Evolutionary conservation across 169 alveolate species (phyloP).

Genomic region (Theileria annulata): DNA sequence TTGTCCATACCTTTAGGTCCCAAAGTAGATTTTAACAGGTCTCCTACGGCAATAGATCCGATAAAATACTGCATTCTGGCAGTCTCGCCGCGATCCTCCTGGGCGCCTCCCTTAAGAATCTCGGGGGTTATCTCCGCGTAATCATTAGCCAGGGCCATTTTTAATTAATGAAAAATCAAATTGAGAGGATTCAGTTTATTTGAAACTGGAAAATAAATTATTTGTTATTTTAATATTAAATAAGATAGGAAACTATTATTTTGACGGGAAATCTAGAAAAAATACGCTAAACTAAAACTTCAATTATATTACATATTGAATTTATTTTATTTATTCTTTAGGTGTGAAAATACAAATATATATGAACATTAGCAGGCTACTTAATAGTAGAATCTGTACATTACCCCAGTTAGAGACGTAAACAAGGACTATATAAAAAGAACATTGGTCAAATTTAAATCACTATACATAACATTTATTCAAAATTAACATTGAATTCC

Average conservation of each 20-base stretch:
- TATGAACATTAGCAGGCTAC: not conserved
- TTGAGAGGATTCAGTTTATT: not conserved
- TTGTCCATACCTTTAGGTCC: constrained; percentile 99
- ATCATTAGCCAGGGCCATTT: constrained; percentile 40
- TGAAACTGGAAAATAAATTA: not conserved
- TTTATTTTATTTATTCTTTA: not conserved
- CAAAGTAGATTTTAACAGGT: constrained; percentile 96
- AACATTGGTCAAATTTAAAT: not conserved
- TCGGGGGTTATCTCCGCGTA: constrained; percentile 87
- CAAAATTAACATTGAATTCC: not conserved
- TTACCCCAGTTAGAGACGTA: constrained; percentile 22
- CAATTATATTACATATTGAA: not conserved
- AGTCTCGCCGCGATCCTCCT: constrained; percentile 93
- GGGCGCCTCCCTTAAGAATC: constrained; percentile 92
- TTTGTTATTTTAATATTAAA: not conserved
- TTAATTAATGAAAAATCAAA: not conserved
- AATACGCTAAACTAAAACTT: constrained; percentile 13
- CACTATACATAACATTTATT: not conserved
- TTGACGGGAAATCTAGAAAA: not conserved
- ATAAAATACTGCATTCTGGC: constrained; percentile 94
- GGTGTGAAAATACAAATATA: not conserved
- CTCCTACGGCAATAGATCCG: constrained; percentile 99
- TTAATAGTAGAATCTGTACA: not conserved
- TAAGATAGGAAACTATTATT: not conserved
- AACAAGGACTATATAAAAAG: not conserved